Evolutionary conservation across 768 basidiomycete species (phyloP), one percentile per base, ranked within the genome.

Genomic region (Galerina marginata): DNA sequence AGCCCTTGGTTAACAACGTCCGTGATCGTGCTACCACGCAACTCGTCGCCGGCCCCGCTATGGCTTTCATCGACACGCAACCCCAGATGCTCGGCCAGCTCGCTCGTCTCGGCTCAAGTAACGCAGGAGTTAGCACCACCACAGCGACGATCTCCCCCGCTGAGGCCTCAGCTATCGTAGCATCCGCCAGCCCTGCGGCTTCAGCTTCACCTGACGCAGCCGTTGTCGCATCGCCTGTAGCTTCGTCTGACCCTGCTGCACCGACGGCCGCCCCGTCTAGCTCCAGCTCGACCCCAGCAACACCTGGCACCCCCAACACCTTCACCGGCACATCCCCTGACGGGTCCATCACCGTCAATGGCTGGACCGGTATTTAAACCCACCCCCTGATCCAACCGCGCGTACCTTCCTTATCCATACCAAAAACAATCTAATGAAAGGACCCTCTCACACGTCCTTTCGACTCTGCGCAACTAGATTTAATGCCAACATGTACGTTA

Each of bases 41-140:
- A 55, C 73, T 89, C 70, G 75, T 93, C 60, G 91, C 91, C 3
- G 92, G 93, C 29, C 93, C 93, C 6, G 75, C 81, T 2, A 73
- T 91, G 56, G 76, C 83, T 12, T 91, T 90, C 80, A 80, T 90
- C 69, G 88, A 92, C 75, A 81, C 81, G 25, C 63, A 77, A 59
- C 77, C 83, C 39, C 81, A 91, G 73, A 70, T 74, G 58, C 72
- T 91, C 64, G 77, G 78, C 51, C 69, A 79, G 62, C 71, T 87
- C 51, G 77, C 79, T 23, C 81, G 80, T 58, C 52, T 57, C 2
- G 43, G 42, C 37, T 46, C 43, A 15, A 54, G 56, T 16, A 46
- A 50, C 49, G 37, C 60, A 11, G 54, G 54, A 43, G 49, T 60
- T 12, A 40, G 58, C 53, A 56, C 63, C 11, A 54, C 56, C 48